Evolutionary conservation across 805 yeast genomes (phyloP), one percentile per base, ranked within the genome.

Genomic region (Sporopachydermia quercuum): DNA sequence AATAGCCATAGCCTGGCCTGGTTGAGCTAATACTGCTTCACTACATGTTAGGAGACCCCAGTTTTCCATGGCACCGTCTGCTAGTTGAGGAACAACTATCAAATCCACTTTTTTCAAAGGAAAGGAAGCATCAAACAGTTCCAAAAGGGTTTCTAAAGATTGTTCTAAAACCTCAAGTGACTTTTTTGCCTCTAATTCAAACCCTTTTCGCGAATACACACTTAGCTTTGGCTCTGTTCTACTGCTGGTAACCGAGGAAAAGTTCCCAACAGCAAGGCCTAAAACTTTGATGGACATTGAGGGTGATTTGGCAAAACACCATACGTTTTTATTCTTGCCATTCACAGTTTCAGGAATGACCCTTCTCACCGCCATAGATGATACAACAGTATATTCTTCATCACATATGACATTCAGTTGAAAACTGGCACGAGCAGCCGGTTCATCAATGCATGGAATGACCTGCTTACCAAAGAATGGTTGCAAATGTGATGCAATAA

Each of bases 21-120:
- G 66, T 40, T 76, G 67, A 4, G 78, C 63, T 2, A 23, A n/a
- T 8, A 23, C 30, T 23, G 30, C 30, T n/a, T 23, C 30, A 23
- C 13, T 8, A 23, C 30, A 23, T 8, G 79, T 71, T 39, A 82
- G 65, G 58, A 78, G 57, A 3, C 84, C 81, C 71, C 79, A 76
- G 53, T 81, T 80, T 53, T 82, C 93, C 76, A 79, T 81, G 2
- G 83, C 93, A 43, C 82, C 81, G 52, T 80, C 89, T 18, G 74
- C 66, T 41, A 82, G 60, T 48, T 75, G 78, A 5, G 91, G 91
- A 5, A 82, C 54, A 1, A 81, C 71, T 3, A 76, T 71, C 37
- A 82, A 57, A 51, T 81, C 91, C 17, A 82, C 56, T 47, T 82
- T 81, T 2, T 64, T 58, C 42, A 78, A 56, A 1, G 89, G 89